Evolutionary conservation across 208 protist species (phyloP), one percentile per base, ranked within the genome.

Genomic region (Leishmania lainsoni): DNA sequence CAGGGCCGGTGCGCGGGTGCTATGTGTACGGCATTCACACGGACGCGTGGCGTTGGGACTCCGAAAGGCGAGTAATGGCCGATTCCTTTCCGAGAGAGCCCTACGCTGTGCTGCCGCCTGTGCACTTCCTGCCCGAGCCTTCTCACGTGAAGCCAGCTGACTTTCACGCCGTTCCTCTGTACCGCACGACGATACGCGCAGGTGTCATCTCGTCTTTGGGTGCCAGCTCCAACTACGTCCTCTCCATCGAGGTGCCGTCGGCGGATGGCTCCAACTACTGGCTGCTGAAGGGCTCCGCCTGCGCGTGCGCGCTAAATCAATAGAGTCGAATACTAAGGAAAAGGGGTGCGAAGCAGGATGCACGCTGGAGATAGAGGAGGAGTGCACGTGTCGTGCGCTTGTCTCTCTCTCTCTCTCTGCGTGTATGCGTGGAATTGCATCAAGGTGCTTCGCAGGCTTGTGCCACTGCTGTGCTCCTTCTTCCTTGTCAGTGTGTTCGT

Each of bases 11-110:
- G 51, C 95, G 98, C 76, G 99, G 99, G 66, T 99, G 98, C 80
- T 99, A 98, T 85, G 95, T 99, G 35, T 92, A 98, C 85, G 99
- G 99, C 59, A 92, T 99, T 35, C 99, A 95, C 87, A 90, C 99
- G 0, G 99, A 99, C 85, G 97, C 98, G 39, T 99, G 97, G 87
- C 89, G 96, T 22, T 99, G 98, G 96, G 98, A 99, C 89, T 79
- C 92, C 22, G 63, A 76, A 63, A 16, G 78, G 65, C 82, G 66
- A 65, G 82, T 86, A 51, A 95, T 99, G 84, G 89, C 87, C 26
- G 98, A 99, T 70, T 94, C 95, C 26, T 86, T 95, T 48, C 93
- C 96, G 20, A 94, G 94, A 16, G 95, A 98, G 84, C 94, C 98
- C 77, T 95, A 97, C 88, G 87, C 85, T 10, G 79, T 77, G 56